Percentiles rank a stretch among this genome's conserved stretches.
Evolutionary conservation across 352 stramenopile genomes (phyloP).

Genomic region (Phytophthora sansomeana): DNA sequence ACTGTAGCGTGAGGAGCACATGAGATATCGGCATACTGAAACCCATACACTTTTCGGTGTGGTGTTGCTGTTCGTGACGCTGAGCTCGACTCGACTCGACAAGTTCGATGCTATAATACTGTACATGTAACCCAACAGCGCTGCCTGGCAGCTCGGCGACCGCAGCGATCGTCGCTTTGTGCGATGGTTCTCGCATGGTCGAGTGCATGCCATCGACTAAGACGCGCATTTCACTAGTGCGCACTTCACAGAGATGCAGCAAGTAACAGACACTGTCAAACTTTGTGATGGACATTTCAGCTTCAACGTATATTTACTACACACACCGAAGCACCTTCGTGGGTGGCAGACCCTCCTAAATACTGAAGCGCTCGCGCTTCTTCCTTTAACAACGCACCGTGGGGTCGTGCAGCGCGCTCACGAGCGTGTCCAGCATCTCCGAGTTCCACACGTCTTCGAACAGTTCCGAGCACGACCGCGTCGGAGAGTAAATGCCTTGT

Average conservation of each 20-base stretch:
- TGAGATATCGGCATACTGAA: constrained; percentile 38
- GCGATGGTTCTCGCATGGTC: background rate
- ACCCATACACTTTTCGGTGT: constrained; percentile 26
- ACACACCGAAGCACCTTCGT: constrained; percentile 1
- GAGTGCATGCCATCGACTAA: constrained; percentile 9
- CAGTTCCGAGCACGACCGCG: constrained; percentile 37
- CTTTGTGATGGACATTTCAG: background rate
- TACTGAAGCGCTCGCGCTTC: constrained; percentile 8
- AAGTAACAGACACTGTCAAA: constrained; percentile 1
- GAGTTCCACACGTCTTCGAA: constrained; percentile 55
- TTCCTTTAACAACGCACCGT: constrained; percentile 34
- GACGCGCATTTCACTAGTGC: constrained; percentile 21
- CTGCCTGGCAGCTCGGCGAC: too few species aligned
- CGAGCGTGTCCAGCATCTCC: constrained; percentile 52
- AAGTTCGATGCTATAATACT: too few species aligned
- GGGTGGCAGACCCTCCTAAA: constrained; percentile 14
- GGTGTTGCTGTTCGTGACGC: constrained; percentile 7
- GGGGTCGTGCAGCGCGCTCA: constrained; percentile 47
- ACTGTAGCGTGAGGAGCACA: constrained; percentile 33
- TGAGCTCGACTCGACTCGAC: too few species aligned
- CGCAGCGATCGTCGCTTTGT: background rate
- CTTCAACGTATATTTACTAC: constrained; percentile 28
- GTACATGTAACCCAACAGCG: too few species aligned
- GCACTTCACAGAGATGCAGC: constrained; percentile 11
- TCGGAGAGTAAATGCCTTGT: constrained; percentile 31